Base-by-base conservation (phyloP, 2,329 filamentous ascomycete genomes). In the Mycocentrospora acerina region DNA sequence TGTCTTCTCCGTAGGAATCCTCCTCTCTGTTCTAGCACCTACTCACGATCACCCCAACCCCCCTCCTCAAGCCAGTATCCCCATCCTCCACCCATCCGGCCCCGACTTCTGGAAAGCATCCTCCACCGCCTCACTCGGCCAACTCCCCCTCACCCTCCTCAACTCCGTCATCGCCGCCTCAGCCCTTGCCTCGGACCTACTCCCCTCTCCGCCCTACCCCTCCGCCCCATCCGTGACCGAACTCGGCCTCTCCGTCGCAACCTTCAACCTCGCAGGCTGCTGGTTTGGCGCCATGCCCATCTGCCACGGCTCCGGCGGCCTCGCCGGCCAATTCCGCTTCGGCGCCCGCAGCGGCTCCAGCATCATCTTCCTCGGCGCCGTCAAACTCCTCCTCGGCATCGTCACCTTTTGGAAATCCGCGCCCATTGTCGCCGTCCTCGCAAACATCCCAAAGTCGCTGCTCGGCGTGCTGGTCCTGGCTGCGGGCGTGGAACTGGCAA, bases 251-350 rank as follows among this genome's bases (percentile, higher is more conserved):
- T 95, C 88, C 37, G 88, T 97, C 4, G 83, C 85, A 0, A 57
- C 75, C 2, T 94, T 95, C 81, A 97, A 97, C 62, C 71, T 96
- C 3, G 65, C 86, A 1, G 86, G 86, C 12, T 90, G 88, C 57
- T 95, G 88, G 87, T 94, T 95, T 57, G 90, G 90, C 32, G 86
- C 86, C 4, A 97, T 96, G 93, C 93, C 91, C 3, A 83, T 93
- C 4, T 97, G 93, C 60, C 93, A 97, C 62, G 91, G 91, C 4
- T 89, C 89, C 1, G 91, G 91, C 2, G 91, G 91, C 0, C 74
- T 97, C 0, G 93, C 93, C 4, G 93, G 86, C 0, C 91, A 97
- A 64, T 88, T 89, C 64, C 82, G 89, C 4, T 97, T 97, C 53
- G 91, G 91, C 1, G 90, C 91, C 4, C 83, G 91, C 32, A 94